phyloP scores from a whole-genome alignment of 208 protist genomes.

The Phytomonas sp. region DNA sequence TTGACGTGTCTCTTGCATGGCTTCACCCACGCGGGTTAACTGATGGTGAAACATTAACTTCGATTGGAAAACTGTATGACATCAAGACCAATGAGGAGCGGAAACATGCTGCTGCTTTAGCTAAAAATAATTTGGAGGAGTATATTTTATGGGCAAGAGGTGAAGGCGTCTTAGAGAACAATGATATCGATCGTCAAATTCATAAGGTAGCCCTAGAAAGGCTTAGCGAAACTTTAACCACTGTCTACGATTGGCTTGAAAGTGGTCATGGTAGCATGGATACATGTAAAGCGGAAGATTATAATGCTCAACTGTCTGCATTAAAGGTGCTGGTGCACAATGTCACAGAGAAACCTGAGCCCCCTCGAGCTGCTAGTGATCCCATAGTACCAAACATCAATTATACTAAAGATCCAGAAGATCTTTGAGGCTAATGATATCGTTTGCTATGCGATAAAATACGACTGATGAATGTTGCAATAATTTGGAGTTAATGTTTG shows the following conservation, averaged over 20 bases:
- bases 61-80: slow-evolving; percentile 26
- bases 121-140: slow-evolving; percentile 80
- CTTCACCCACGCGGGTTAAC: slow-evolving; percentile 25
- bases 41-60: slow-evolving; percentile 20
- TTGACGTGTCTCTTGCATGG: slow-evolving; percentile 30
- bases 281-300: slow-evolving; percentile 37
- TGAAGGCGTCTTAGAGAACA: slow-evolving; percentile 22
- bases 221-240: not conserved
- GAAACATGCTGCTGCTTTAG: slow-evolving; percentile 43
- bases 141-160: slow-evolving; percentile 54
- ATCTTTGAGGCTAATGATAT: not conserved
- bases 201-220: slow-evolving; percentile 21
- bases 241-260: slow-evolving; percentile 52
- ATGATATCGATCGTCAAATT: slow-evolving; percentile 51
- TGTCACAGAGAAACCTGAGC: slow-evolving; percentile 8
- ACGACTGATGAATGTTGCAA: not conserved
- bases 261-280: slow-evolving; percentile 62
- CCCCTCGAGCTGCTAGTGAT: not conserved
- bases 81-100: slow-evolving; percentile 47
- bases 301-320: slow-evolving; percentile 29
- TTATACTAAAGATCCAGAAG: not conserved
- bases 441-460: not conserved
- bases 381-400: not conserved
- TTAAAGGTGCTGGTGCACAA: slow-evolving; percentile 36
- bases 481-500: slow-evolving; percentile 1